Base-by-base conservation (phyloP, 306 rosid genomes). In the Medicago lupulina region DNA sequence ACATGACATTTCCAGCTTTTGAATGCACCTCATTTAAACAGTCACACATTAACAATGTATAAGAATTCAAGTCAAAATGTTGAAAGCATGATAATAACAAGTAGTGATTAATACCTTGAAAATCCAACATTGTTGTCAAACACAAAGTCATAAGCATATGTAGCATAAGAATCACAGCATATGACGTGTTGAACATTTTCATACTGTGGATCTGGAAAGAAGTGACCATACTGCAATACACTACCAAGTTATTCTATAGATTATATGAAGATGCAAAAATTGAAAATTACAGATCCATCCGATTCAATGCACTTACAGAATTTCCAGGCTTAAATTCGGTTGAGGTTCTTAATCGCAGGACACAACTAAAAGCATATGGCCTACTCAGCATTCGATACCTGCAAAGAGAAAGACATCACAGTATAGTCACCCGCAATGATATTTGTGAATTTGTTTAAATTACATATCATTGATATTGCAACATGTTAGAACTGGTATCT, bases 141-240 rank as follows among this genome's bases (percentile, higher is more conserved):
- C 85, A 90, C 96, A 62, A 92, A 94, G 87, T 92, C 98, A 68
- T 94, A 94, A 50, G 96, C 93, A 86, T 94, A 94, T 74, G 98
- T 94, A 73, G 95, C 98, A 75, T 88, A 90, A 53, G 98, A 94
- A 89, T 92, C 98, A 51, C 98, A 94, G 77, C 98, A 94, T 72
- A 94, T 94, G 66, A 94, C 80, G 76, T 94, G 98, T 79, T 94
- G 98, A 80, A 94, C 98, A 84, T 94, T 90, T 81, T 94, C 97
- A 83, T 94, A 94, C 82, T 92, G 97, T 54, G 98, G 98, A 84
- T 94, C 98, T 43, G 98, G 97, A 85, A 94, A 92, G 86, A 94
- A 94, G 89, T 94, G 98, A 66, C 98, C 98, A 83, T 88, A 94
- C 98, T 94, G 97, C 97, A 86, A 74, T 19, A 79, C 47, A 86